These are phyloP conservation scores for Saccharomycopsis vini DNA, from an alignment of 805 yeast species.

Conservation along the genomic window DNA sequence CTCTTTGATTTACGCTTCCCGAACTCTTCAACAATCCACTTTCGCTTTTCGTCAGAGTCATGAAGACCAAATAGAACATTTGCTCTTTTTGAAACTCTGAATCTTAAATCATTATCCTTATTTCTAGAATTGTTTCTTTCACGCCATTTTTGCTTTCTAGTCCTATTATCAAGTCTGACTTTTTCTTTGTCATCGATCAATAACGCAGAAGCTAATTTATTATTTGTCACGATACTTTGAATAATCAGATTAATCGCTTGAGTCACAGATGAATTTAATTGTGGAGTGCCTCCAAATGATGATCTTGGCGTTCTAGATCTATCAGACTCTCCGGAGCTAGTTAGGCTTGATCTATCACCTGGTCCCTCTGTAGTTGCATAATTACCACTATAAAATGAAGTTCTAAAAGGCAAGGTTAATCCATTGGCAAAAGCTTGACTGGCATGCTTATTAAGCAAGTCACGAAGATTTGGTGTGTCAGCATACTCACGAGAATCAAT, in stretches of 20 bases:
- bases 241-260: constrained; percentile 6
- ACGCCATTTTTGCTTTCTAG: constrained; percentile 77
- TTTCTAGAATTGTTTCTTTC: constrained; percentile 72
- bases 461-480: constrained; percentile 8
- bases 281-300: background rate
- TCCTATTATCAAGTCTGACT: constrained; percentile 59
- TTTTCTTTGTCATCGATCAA: constrained; percentile 39
- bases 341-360: background rate
- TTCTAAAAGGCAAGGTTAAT: background rate
- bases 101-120: constrained; percentile 78
- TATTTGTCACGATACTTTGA: constrained; percentile 6
- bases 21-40: constrained; percentile 75
- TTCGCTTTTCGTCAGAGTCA: constrained; percentile 43
- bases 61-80: constrained; percentile 52
- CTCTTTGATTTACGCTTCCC: constrained; percentile 55
- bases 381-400: constrained; percentile 1
- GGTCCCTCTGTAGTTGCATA: constrained; percentile 1
- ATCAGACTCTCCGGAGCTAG: background rate
- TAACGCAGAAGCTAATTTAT: background rate
- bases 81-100: constrained; percentile 71
- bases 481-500: constrained; percentile 7
- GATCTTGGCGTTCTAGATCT: background rate
- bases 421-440: constrained; percentile 5
- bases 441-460: constrained; percentile 9
- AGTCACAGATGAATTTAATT: background rate